Evolutionary conservation across 768 basidiomycete genomes (phyloP), one percentile per base, ranked within the genome.

Genomic region (Termitomyces sp.): DNA sequence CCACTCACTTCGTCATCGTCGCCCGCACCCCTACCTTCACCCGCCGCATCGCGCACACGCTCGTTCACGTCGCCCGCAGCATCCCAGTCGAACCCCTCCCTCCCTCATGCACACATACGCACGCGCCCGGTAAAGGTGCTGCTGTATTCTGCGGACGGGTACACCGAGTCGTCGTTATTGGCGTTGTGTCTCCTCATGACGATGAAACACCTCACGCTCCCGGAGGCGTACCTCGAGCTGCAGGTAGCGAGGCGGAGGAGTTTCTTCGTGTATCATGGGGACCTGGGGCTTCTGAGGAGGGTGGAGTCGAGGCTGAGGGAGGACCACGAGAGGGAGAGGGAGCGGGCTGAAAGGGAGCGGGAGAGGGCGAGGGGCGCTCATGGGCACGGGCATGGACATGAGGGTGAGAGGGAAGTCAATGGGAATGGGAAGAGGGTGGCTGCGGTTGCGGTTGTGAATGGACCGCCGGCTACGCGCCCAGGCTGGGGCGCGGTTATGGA

Each of bases 211-310:
- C 75, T 90, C 39, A 75, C 79, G 53, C 82, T 97, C 8, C 92
- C 95, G 9, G 93, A 96, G 71, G 96, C 95, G 7, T 98, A 96
- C 76, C 79, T 98, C 36, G 89, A 94, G 71, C 82, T 98, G 64
- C 96, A 98, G 75, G 87, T 90, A 45, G 81, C 78, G 59, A 89
- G 89, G 71, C 79, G 83, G 56, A 76, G 96, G 55, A 90, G 88
- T 63, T 98, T 98, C 77, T 98, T 96, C 66, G 92, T 98, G 56
- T 97, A 97, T 73, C 86, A 87, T 59, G 78, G 78, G 53, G 96
- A 98, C 74, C 73, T 96, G 58, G 84, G 83, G 4, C 70, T 95
- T 33, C 75, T 97, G 67, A 79, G 84, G 64, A 79, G 84, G 46
- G 82, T 95, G 49, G 95, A 96, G 74, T 76, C 66, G 22, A 69